These are phyloP conservation scores for Smithsoniella earleae DNA, from an alignment of 163 green algal species.

Conservation along the genomic window DNA sequence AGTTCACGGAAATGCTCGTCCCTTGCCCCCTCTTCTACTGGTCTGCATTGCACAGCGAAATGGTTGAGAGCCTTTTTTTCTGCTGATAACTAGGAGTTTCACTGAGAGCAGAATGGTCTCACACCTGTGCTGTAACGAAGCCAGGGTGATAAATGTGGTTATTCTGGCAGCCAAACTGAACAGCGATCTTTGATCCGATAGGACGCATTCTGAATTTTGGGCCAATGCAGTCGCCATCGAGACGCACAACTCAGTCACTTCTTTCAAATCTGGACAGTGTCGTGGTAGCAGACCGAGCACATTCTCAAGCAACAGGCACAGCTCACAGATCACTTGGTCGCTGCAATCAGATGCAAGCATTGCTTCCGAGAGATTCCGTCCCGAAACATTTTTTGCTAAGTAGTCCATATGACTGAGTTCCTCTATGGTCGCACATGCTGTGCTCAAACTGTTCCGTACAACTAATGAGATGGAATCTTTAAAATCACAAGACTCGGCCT, in stretches of 20 bases:
- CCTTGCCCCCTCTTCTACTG: no score
- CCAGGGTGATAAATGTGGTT: neutral
- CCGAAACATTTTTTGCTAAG: neutral
- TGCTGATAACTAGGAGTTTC: no score
- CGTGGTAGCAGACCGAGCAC: neutral
- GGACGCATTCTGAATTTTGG: neutral
- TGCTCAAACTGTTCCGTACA: no score
- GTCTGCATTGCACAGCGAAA: no score
- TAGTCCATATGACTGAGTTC: no score
- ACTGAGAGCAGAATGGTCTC: no score
- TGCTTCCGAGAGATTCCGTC: neutral
- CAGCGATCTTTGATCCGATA: neutral
- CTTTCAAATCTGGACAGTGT: neutral
- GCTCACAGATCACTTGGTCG: neutral
- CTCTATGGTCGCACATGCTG: no score
- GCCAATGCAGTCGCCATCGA: neutral
- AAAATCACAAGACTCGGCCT: neutral
- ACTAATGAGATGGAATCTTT: no score
- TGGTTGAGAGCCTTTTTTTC: no score
- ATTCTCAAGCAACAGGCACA: conserved; percentile 26
- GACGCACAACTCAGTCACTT: neutral
- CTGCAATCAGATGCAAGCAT: neutral
- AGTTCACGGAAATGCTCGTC: no score
- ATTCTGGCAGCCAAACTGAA: neutral
- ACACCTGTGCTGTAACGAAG: neutral